Evolutionary conservation across 306 rosid species (phyloP).

Genomic region (Abrus precatorius): DNA sequence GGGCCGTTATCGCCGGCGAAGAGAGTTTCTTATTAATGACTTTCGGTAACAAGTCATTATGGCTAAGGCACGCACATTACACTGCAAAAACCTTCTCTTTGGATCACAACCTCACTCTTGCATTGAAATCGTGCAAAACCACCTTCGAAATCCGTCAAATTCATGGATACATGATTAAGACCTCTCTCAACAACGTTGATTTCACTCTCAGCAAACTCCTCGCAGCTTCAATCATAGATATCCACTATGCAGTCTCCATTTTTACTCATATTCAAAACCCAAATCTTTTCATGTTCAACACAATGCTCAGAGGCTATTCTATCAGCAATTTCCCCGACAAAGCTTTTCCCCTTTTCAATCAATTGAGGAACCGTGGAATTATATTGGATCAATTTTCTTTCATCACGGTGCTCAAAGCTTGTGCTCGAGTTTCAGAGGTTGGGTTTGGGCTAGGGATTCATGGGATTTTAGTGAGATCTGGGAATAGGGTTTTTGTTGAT

Average conservation of each 20-base stretch:
- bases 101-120: conserved; percentile 37
- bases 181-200: conserved; percentile 56
- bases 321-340: conserved; percentile 52
- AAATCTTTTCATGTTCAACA: conserved; percentile 74
- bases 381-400: conserved; percentile 68
- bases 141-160: conserved; percentile 59
- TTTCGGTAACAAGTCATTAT: not conserved
- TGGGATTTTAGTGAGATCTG: conserved; percentile 67
- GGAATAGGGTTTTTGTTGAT: conserved; percentile 59
- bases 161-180: conserved; percentile 67
- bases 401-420: conserved; percentile 61
- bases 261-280: conserved; percentile 62
- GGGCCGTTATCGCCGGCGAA: not conserved
- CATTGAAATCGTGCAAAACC: conserved; percentile 59
- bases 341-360: conserved; percentile 65
- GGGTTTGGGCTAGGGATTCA: conserved; percentile 69
- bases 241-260: conserved; percentile 70
- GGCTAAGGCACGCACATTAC: conserved; percentile 9
- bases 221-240: conserved; percentile 60
- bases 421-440: conserved; percentile 58
- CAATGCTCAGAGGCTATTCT: conserved; percentile 76
- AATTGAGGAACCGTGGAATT: conserved; percentile 54
- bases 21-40: conserved; percentile 37
- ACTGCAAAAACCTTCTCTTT: conserved; percentile 6
- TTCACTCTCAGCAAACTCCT: conserved; percentile 75